These are phyloP conservation scores for Linum trigynum DNA, from an alignment of 345 rosid genomes.

Conservation along the genomic window DNA sequence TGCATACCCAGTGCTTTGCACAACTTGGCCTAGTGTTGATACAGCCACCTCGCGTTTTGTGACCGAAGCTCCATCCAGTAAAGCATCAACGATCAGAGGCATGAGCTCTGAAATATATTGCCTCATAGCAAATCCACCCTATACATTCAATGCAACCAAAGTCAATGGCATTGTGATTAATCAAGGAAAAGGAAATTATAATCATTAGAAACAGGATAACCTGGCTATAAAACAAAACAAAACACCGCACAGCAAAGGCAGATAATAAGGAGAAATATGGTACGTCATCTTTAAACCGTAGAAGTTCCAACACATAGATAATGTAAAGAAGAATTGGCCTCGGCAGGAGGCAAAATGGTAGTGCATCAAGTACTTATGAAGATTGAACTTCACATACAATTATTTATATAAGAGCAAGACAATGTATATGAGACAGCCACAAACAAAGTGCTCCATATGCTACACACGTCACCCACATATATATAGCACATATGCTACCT, in stretches of 20 bases:
- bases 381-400: neutral
- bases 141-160: conserved; percentile 21
- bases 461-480: too few species aligned
- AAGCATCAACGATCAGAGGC: conserved; percentile 95
- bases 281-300: neutral
- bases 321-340: neutral
- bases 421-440: neutral
- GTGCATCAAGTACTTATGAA: neutral
- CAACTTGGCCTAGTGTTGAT: conserved; percentile 96
- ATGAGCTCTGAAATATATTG: conserved; percentile 83
- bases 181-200: too few species aligned
- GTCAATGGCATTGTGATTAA: neutral
- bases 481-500: neutral
- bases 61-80: conserved; percentile 94
- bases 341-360: neutral
- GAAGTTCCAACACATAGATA: neutral
- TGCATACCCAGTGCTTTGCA: conserved; percentile 90
- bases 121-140: conserved; percentile 98
- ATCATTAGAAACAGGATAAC: neutral
- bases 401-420: neutral
- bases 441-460: neutral
- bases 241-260: neutral
- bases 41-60: conserved; percentile 97
- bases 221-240: neutral
- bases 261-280: too few species aligned